Evolutionary conservation across 176 grass and related monocot genomes (phyloP), one percentile per base, ranked within the genome.

Genomic region (Melocanna baccifera): DNA sequence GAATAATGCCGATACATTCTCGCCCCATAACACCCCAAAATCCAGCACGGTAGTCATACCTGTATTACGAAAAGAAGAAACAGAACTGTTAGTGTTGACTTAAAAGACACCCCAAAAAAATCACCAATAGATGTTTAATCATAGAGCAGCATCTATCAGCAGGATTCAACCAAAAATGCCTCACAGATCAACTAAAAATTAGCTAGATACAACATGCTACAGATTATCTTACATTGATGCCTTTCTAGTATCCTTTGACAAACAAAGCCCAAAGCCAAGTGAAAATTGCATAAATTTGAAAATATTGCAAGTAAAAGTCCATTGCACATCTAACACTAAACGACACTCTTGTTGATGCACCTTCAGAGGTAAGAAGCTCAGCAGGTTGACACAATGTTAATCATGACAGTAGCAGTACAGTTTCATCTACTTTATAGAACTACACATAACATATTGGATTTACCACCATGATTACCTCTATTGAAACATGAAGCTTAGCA

Each of bases 21-120:
- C 81, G 86, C n/a, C 93, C 91, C 93, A 96, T 94, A 80, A 94
- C 84, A 73, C 96, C 96, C 96, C 96, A 98, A 95, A 98, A 98
- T 79, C 96, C 96, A 87, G 93, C 96, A 89, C 75, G 85, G 64
- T 87, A 78, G 78, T 98, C 96, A 53, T 98, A 98, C 96, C 96
- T 98, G 53, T 53, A 86, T 84, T 47, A 52, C 3, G 0, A 68
- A 85, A 20, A 75, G 14, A 76, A 83, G 52, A 78, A 48, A 70
- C 42, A 76, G 51, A 84, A 42, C 52, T 61, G 52, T 91, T 73
- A 69, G 32, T 29, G 12, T 59, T 78, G 23, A 29, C 29, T 87
- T 58, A 62, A 76, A 26, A 61, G 15, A 68, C 83, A 79, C 23
- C 3, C 40, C 40, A 71, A n/a, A n/a, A n/a, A n/a, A n/a, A 32